Evolutionary conservation across 495 filamentous ascomycete species (phyloP), one percentile per base, ranked within the genome.

Genomic region (Corynascus novoguineensis): DNA sequence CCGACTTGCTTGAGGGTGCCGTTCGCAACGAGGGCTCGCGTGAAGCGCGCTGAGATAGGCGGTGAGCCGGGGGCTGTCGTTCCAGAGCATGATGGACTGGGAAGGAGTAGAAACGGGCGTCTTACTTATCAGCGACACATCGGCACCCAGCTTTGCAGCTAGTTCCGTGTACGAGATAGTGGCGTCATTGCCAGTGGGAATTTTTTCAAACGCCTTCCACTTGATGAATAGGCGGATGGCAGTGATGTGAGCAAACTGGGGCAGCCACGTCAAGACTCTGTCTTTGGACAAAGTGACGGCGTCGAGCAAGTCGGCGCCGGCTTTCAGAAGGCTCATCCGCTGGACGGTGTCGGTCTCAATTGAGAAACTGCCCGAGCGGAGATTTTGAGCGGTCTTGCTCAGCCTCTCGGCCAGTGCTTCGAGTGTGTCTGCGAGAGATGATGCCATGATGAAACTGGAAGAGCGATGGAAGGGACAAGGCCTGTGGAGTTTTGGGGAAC

Each of bases 121-220:
- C 29, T 50, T 58, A 66, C 65, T 53, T 24, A 70, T 59, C 6
- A 72, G 55, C 1, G 40, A n/a, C 14, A 61, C 61, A 34, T 70
- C 57, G 3, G 47, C 69, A 7, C 48, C 59, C 5, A 68, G 53
- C 19, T 63, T 59, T 0, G 28, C 51, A 4, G 68, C 64, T 2
- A 72, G 59, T 14, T 64, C 60, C 8, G 27, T 19, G 50, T 66
- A 67, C 12, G 65, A 62, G 25, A 66, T 66, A 11, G 46, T 34
- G 3, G 29, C 60, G 11, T 24, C 50, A 8, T 52, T 59, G 2
- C 53, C 55, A 0, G 27, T 17, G 2, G 69, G 69, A 31, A 72
- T 70, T 5, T 51, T 54, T 10, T 67, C 62, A 37, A 70, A 72
- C 15, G 63, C 60, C 34, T 61, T 60, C 67, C 68, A 72, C 44